Conservation (phyloP, 192 early-diverging fungal species). For the Coemansia sp. region DNA sequence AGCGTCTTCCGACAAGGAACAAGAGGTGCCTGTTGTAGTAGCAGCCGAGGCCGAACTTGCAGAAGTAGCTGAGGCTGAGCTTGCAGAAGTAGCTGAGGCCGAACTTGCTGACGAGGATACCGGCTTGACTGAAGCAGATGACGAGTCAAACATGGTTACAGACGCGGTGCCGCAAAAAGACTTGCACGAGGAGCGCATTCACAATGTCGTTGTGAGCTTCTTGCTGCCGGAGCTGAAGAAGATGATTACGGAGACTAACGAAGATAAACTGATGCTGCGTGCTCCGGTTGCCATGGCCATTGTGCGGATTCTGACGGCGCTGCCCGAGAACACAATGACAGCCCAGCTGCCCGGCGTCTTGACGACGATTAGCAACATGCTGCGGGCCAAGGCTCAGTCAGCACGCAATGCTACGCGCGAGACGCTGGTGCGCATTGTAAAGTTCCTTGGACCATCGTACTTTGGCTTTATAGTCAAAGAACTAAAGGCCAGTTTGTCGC, state of each 20-base stretch:
- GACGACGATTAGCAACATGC: slow-evolving; percentile 82
- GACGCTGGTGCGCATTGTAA: slow-evolving; percentile 82
- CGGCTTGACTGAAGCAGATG: slow-evolving; percentile 40
- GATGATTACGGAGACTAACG: slow-evolving; percentile 68
- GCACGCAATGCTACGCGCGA: slow-evolving; percentile 83
- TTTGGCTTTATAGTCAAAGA: slow-evolving; percentile 89
- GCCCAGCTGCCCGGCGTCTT: slow-evolving; percentile 84
- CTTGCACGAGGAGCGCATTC: slow-evolving; percentile 57
- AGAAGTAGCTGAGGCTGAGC: neutral
- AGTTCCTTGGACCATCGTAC: slow-evolving; percentile 78
- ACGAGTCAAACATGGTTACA: slow-evolving; percentile 23
- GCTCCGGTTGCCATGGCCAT: slow-evolving; percentile 86
- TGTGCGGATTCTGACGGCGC: slow-evolving; percentile 73
- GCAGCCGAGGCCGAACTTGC: slow-evolving; percentile 15
- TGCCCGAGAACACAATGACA: slow-evolving; percentile 75
- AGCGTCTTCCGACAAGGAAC: neutral
- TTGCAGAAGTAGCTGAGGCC: slow-evolving; percentile 26
- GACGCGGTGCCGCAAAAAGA: slow-evolving; percentile 11
- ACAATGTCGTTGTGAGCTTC: slow-evolving; percentile 69
- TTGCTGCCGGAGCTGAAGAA: slow-evolving; percentile 82
- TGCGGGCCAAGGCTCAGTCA: slow-evolving; percentile 74
- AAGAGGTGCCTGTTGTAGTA: slow-evolving; percentile 4
- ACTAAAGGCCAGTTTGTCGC: slow-evolving; percentile 68
- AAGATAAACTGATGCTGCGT: slow-evolving; percentile 74
- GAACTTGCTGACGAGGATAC: slow-evolving; percentile 13